These are phyloP conservation scores for Fusarium austroafricanum DNA, from an alignment of 2,329 filamentous ascomycete genomes.

Conservation along the genomic window DNA sequence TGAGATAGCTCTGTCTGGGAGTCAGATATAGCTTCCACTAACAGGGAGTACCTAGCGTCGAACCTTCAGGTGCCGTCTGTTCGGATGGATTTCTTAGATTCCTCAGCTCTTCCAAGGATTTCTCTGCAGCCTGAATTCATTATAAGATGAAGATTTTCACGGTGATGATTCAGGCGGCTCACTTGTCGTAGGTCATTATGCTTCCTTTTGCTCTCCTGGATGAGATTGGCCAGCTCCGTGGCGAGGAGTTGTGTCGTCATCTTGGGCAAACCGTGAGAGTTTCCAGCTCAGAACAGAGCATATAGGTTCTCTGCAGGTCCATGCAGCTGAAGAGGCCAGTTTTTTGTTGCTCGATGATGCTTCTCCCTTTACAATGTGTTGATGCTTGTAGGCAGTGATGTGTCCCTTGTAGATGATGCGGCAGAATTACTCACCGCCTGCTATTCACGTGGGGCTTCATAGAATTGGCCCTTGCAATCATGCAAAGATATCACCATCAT, in stretches of 20 bases:
- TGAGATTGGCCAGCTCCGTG: slow-evolving; percentile 88
- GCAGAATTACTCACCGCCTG: slow-evolving; percentile 48
- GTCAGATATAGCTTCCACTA: slow-evolving; percentile 36
- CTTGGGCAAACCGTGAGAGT: slow-evolving; percentile 51
- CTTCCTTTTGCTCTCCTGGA: slow-evolving; percentile 96
- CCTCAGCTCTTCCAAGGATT: slow-evolving; percentile 90
- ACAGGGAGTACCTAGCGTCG: slow-evolving; percentile 18
- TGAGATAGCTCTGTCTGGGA: slow-evolving; percentile 78
- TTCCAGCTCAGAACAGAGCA: slow-evolving; percentile 44
- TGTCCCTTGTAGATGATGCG: slow-evolving; percentile 48
- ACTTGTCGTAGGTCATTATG: slow-evolving; percentile 89
- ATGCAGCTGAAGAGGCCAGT: slow-evolving; percentile 42
- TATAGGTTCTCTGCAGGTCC: slow-evolving; percentile 37
- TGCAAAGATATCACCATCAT: slow-evolving; percentile 18
- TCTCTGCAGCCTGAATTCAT: slow-evolving; percentile 80
- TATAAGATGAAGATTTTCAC: not conserved
- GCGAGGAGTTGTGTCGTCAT: slow-evolving; percentile 94
- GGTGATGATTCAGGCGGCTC: slow-evolving; percentile 43
- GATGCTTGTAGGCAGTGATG: slow-evolving; percentile 44
- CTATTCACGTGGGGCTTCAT: slow-evolving; percentile 41
- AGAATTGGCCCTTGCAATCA: slow-evolving; percentile 11
- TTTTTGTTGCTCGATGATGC: slow-evolving; percentile 31
- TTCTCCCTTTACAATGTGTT: slow-evolving; percentile 28
- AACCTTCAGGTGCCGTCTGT: slow-evolving; percentile 55
- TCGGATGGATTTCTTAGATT: slow-evolving; percentile 51